Conservation (phyloP, 2,329 filamentous ascomycete genomes). For the Aspergillus caelatus region DNA sequence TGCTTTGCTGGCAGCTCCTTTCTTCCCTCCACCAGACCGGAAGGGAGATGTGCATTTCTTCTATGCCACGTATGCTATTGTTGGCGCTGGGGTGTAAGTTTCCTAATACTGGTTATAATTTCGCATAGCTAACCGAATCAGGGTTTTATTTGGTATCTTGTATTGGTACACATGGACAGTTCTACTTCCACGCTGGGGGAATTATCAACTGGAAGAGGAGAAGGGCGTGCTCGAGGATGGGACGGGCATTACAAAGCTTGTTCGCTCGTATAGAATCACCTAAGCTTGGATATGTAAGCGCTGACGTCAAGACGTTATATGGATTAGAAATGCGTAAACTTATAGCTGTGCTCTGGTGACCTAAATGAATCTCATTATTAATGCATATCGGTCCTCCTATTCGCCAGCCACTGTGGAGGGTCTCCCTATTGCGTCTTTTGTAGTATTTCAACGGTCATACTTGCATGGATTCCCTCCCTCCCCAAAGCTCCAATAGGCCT, state of each 20-base stretch:
- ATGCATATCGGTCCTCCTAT: not conserved
- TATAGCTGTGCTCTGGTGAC: not conserved
- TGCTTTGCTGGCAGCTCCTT: slow-evolving; percentile 61
- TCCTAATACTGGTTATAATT: slow-evolving; percentile 13
- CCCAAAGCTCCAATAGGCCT: slow-evolving; percentile 4
- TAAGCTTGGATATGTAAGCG: not conserved
- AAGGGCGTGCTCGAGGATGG: slow-evolving; percentile 65
- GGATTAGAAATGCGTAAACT: slow-evolving; percentile 8
- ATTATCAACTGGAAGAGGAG: slow-evolving; percentile 66
- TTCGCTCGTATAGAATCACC: slow-evolving; percentile 28
- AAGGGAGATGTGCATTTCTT: slow-evolving; percentile 51
- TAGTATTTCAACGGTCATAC: not conserved
- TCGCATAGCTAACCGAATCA: slow-evolving; percentile 34
- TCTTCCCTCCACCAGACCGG: slow-evolving; percentile 60
- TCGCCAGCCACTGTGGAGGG: not conserved
- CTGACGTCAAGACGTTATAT: not conserved
- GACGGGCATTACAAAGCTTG: slow-evolving; percentile 65
- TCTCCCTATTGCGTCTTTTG: not conserved
- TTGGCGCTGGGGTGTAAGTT: slow-evolving; percentile 51
- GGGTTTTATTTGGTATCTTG: slow-evolving; percentile 59
- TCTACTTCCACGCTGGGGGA: slow-evolving; percentile 60
- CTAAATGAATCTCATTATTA: slow-evolving; percentile 1
- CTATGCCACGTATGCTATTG: slow-evolving; percentile 57
- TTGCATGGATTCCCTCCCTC: not conserved
- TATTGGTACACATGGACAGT: slow-evolving; percentile 73